Evolutionary conservation across 192 early-diverging fungal genomes (phyloP).

Genomic region (Podochytrium sp.): DNA sequence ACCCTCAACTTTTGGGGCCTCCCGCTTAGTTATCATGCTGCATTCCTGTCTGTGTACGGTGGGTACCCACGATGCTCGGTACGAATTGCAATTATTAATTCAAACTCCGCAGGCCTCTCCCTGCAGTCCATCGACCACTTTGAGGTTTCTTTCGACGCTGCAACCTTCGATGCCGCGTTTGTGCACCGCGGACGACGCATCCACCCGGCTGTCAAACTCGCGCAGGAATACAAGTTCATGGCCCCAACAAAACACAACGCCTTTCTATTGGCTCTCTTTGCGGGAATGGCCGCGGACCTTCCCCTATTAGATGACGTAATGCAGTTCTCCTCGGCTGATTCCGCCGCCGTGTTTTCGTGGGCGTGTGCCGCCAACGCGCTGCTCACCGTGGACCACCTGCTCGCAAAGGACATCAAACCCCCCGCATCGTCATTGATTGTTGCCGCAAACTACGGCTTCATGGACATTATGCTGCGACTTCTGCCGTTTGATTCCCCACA

Average conservation of each 20-base stretch:
- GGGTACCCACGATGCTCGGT: neutral
- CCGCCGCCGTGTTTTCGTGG: constrained; percentile 2
- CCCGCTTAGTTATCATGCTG: constrained; percentile 6
- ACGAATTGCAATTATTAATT: neutral
- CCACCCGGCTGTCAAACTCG: constrained; percentile 11
- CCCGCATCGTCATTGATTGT: constrained; percentile 12
- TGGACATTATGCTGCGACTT: neutral
- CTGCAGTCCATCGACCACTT: constrained; percentile 20
- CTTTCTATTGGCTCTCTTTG: neutral
- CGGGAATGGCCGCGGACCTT: neutral
- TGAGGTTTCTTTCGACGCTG: constrained; percentile 12
- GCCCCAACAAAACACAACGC: neutral
- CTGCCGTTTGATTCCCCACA: neutral
- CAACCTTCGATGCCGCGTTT: neutral
- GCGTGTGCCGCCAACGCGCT: neutral
- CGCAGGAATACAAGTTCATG: neutral
- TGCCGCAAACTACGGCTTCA: neutral
- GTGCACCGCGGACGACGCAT: neutral
- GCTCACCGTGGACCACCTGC: neutral
- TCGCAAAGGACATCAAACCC: neutral
- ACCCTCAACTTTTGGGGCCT: constrained; percentile 19
- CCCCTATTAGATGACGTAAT: neutral
- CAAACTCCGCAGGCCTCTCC: neutral
- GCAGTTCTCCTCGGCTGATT: neutral
- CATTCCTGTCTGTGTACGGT: constrained; percentile 20